Evolutionary conservation across 2,329 filamentous ascomycete species (phyloP).

Genomic region (Ophiocordyceps polyrhachis-furcata): DNA sequence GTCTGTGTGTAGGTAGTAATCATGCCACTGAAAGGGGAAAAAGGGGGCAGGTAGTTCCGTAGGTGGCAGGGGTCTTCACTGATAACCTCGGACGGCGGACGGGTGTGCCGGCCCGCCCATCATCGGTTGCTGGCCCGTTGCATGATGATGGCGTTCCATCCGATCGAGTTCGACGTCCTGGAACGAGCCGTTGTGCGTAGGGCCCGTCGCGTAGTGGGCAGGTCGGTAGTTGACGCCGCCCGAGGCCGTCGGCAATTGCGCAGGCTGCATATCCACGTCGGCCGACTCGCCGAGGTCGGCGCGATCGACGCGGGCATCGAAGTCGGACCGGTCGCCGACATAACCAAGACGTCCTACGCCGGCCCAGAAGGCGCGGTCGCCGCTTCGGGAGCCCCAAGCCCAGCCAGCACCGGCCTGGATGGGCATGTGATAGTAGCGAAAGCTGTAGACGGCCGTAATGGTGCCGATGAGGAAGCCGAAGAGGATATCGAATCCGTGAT

Average conservation of each 20-base stretch:
- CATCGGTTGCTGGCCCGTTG: neutral
- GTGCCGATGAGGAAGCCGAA: conserved; percentile 69
- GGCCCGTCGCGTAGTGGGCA: conserved; percentile 1
- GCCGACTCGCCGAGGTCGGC: conserved; percentile 10
- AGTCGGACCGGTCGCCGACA: conserved; percentile 21
- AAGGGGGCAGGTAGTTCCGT: neutral
- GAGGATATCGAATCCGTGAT: conserved; percentile 84
- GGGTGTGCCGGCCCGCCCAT: neutral
- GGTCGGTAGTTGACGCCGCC: conserved; percentile 4
- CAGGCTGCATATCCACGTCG: conserved; percentile 5
- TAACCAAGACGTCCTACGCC: conserved; percentile 46
- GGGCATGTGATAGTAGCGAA: conserved; percentile 73
- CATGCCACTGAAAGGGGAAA: neutral
- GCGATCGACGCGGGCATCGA: conserved; percentile 6
- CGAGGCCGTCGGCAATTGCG: neutral
- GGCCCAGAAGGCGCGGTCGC: conserved; percentile 59
- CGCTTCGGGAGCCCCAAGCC: conserved; percentile 68
- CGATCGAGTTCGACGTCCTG: conserved; percentile 15
- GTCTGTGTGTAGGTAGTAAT: no score
- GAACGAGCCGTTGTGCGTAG: conserved; percentile 4
- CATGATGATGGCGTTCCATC: conserved; percentile 3
- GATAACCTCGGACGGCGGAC: neutral
- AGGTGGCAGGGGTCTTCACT: neutral
- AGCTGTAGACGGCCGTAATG: conserved; percentile 51
- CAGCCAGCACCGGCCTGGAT: conserved; percentile 60